Evolutionary conservation across 108 stramenopile genomes (phyloP), one percentile per base, ranked within the genome.

Genomic region (Pseudonitzschia multistriata): DNA sequence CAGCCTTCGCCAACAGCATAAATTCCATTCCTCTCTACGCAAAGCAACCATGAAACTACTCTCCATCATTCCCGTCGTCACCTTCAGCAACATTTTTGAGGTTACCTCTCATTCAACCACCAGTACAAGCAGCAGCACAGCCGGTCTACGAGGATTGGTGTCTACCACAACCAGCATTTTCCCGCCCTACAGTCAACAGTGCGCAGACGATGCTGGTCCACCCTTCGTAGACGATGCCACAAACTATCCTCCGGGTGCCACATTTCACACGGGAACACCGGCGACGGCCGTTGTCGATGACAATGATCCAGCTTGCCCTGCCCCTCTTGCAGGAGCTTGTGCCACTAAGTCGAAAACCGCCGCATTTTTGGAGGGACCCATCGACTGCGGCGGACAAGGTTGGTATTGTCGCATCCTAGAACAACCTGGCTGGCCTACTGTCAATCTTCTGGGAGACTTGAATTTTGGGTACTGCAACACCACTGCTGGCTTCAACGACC

Each of bases 381-480:
- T 65, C 21, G 64, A 65, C 37, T 65, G 64, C 21, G 64, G 64
- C 14, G 47, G 37, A 1, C 13, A 65, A 5, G 64, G 64, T 2
- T 65, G 37, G 40, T 65, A n/a, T 36, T 65, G 64, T 48, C 5
- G 40, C 1, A 47, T 65, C 30, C 30, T 31, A 0, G 64, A 65
- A 28, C 19, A 65, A 45, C 29, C 34, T 10, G 64, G 42, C 0
- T 65, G 64, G 64, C 35, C n/a, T 19, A 40, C 40, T 14, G 22
- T 40, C n/a, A 2, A 5, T 22, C 47, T 65, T 2, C 15, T 40
- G 4, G 42, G 24, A 0, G 42, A 65, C 37, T 3, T 47, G 2
- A 65, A 65, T 42, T 65, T 65, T 65, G 64, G 64, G n/a, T 47
- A 65, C 27, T 65, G 64, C 64, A 65, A 65, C 42, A 30, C 40